Percentiles rank a stretch among this genome's conserved stretches.
Evolutionary conservation across 78 protist species (phyloP).

Genomic region (Dictyostelium brefeldianum): DNA sequence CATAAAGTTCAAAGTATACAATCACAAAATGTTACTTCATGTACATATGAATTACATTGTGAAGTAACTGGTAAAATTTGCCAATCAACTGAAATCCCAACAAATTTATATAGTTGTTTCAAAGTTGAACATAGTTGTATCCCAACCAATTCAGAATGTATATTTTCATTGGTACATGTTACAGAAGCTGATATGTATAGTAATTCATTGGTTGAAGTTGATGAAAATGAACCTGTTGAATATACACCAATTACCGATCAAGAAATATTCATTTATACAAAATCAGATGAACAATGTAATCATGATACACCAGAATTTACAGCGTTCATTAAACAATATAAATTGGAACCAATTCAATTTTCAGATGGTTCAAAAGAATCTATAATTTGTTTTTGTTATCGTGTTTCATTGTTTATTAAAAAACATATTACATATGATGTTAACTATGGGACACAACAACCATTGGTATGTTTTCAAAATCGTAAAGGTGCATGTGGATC

Average conservation of each 20-base stretch:
- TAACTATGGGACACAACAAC: slow-evolving; percentile 5
- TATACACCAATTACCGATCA: slow-evolving; percentile 20
- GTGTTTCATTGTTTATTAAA: slow-evolving; percentile 35
- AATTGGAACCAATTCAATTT: not conserved
- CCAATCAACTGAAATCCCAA: not conserved
- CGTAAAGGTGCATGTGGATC: not conserved
- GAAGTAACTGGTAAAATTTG: not conserved
- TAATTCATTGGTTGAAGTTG: slow-evolving; percentile 8
- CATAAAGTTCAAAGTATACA: not conserved
- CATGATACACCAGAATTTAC: not conserved
- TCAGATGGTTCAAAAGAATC: slow-evolving; percentile 13
- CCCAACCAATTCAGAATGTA: not conserved
- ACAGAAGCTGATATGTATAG: slow-evolving; percentile 12
- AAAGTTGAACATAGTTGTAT: too few species aligned
- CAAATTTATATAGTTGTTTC: not conserved
- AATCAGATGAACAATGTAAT: not conserved
- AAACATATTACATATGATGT: slow-evolving; percentile 3
- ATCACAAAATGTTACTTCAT: not conserved
- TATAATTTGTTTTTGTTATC: slow-evolving; percentile 31
- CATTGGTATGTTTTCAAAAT: not conserved
- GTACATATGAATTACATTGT: not conserved
- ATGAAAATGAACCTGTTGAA: not conserved
- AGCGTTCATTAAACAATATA: not conserved
- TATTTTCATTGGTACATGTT: not conserved
- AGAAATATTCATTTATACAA: slow-evolving; percentile 1